A percentile compares a stretch with the other conserved stretches of the same genome.
Conservation (phyloP, 2,329 filamentous ascomycete species). For the Pezicula radicicola region DNA sequence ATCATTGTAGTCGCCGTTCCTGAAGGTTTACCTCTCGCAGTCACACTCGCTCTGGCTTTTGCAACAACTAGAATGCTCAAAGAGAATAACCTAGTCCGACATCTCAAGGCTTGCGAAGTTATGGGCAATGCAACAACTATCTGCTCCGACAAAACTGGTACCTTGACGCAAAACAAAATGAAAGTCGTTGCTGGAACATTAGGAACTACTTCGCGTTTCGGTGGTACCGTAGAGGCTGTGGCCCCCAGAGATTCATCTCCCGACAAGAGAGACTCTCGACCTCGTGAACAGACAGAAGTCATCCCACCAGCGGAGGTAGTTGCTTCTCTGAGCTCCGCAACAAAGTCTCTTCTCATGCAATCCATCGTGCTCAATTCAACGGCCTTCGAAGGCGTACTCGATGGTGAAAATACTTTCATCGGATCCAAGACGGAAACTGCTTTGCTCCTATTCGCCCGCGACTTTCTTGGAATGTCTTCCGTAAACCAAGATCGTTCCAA, state of each 20-base stretch:
- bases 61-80: conserved; percentile 66
- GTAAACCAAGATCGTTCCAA: conserved; percentile 61
- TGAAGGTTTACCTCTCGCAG: conserved; percentile 63
- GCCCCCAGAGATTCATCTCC: conserved; percentile 16
- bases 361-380: conserved; percentile 68
- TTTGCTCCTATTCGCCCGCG: conserved; percentile 65
- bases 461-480: conserved; percentile 61
- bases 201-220: conserved; percentile 56
- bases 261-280: conserved; percentile 19
- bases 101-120: conserved; percentile 65
- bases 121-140: conserved; percentile 74
- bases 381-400: conserved; percentile 63
- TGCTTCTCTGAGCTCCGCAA: conserved; percentile 18
- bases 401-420: conserved; percentile 59
- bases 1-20: conserved; percentile 69
- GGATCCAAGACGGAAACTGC: conserved; percentile 79
- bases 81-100: conserved; percentile 68
- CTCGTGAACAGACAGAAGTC: conserved; percentile 16
- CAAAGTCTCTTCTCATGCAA: conserved; percentile 48
- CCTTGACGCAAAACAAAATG: conserved; percentile 73
- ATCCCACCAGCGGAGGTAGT: conserved; percentile 27
- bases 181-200: conserved; percentile 71
- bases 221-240: conserved; percentile 28
- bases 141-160: conserved; percentile 78
- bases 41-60: conserved; percentile 66